Percentiles rank a stretch among this genome's conserved stretches.
Evolutionary conservation across 1,139 yeast genomes (phyloP).

Genomic region (Blastobotrys petasosporus): DNA sequence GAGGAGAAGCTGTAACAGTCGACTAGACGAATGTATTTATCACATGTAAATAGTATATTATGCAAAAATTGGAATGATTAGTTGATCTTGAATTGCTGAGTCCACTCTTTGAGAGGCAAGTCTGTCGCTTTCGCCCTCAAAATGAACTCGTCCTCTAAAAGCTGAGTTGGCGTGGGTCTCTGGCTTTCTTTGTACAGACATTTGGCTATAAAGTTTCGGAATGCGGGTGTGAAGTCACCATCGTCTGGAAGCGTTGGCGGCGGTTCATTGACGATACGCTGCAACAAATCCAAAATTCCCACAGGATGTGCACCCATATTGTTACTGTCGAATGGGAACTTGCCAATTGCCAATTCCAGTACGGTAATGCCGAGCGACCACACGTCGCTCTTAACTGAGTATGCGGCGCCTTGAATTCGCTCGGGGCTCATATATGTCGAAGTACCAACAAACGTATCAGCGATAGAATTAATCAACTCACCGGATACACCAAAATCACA

Average conservation of each 20-base stretch:
- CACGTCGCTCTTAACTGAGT: constrained; percentile 89
- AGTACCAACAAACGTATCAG: constrained; percentile 96
- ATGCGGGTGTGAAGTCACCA: constrained; percentile 38
- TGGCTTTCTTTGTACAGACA: constrained; percentile 66
- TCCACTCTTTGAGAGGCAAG: constrained; percentile 48
- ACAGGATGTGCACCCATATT: constrained; percentile 36
- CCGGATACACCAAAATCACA: constrained; percentile 95
- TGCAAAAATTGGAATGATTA: not conserved
- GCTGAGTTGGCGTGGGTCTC: constrained; percentile 58
- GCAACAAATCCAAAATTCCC: constrained; percentile 84
- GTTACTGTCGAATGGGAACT: constrained; percentile 48
- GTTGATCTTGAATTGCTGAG: constrained; percentile 28
- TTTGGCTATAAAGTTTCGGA: constrained; percentile 59
- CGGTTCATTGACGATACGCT: constrained; percentile 86
- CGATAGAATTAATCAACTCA: constrained; percentile 84
- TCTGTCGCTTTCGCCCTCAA: constrained; percentile 39
- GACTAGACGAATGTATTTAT: not conserved
- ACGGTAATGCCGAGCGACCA: constrained; percentile 94
- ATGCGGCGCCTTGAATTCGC: constrained; percentile 88
- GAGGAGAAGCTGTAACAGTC: not conserved
- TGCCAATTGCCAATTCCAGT: constrained; percentile 81
- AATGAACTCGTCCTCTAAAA: constrained; percentile 45
- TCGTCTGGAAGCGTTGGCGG: constrained; percentile 64
- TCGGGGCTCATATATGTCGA: constrained; percentile 98
- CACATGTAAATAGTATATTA: not conserved